Base-by-base conservation (phyloP, 2,329 filamentous ascomycete species). In the Penicillium sp. region DNA sequence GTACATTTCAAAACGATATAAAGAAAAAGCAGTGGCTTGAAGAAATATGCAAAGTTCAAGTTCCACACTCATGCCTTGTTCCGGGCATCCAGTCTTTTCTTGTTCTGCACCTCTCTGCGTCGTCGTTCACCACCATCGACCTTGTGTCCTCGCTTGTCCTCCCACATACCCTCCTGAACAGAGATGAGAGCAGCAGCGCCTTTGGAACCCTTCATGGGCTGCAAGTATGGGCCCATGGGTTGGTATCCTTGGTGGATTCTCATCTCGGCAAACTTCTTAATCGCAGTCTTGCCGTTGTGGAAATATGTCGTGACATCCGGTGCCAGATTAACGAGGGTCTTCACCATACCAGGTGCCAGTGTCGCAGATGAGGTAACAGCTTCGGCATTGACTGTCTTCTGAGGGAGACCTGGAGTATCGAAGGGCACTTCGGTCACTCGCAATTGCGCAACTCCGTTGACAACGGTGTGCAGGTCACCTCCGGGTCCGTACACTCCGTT, bases 101-200 rank as follows among this genome's bases (percentile, higher is more conserved):
- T 96, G 65, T 92, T 91, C 66, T 90, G 83, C 48, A 97, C 87
- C 77, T 96, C 88, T 14, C 88, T 89, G 72, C 84, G 86, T 75
- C 94, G 85, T 73, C 94, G 87, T 81, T 99, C 94, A 81, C 94
- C 94, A 69, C 94, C 94, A 75, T 97, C 92, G 62, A 99, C 87
- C 86, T 97, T 97, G 68, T 86, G 85, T 27, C 94, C 93, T 66
- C 87, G 83, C 71, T 83, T 87, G 67, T 92, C 81, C 79, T 97
- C 93, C 94, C 93, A 97, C 79, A 97, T 88, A 9, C 93, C 92
- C 72, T 97, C 92, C 53, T 87, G 85, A 21, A 90, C 82, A 59
- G 81, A 80, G 62, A 97, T 81, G 48, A 81, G 79, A 10, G 87
- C 89, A 8, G 84, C 86, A 39, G 78, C 76, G 1, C 84, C 82